Conservation (phyloP, 1,284 basidiomycete species). For the Inonotus hispidus region DNA sequence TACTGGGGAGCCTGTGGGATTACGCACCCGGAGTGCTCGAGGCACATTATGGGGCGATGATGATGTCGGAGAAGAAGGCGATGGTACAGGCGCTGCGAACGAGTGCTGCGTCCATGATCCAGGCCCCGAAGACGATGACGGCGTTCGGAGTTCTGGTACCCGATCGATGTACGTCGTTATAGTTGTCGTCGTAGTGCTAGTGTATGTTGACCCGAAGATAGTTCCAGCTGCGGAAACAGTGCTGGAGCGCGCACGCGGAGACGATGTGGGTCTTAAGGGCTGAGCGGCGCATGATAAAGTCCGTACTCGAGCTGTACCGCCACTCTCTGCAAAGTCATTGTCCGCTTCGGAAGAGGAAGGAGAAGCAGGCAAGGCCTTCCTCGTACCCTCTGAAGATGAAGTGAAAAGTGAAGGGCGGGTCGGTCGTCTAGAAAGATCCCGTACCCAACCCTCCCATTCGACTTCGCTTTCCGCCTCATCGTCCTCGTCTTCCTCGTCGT, state of each 20-base stretch:
- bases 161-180: constrained; percentile 18
- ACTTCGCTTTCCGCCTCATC: constrained; percentile 42
- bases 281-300: constrained; percentile 13
- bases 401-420: constrained; percentile 19
- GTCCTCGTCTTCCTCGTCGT: constrained; percentile 29
- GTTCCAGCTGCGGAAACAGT: constrained; percentile 9
- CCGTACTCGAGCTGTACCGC: constrained; percentile 6
- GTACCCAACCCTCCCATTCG: constrained; percentile 58
- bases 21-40: background rate
- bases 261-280: background rate
- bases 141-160: constrained; percentile 9
- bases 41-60: constrained; percentile 3
- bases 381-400: background rate
- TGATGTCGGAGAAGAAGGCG: background rate
- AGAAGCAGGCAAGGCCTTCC: constrained; percentile 9
- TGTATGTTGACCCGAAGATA: background rate
- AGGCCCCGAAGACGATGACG: background rate
- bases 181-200: constrained; percentile 13
- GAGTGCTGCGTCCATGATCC: background rate
- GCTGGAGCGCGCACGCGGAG: constrained; percentile 7
- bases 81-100: background rate
- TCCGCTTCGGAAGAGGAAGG: constrained; percentile 15
- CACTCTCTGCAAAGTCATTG: constrained; percentile 1
- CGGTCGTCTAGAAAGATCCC: constrained; percentile 42
- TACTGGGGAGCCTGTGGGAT: background rate